Evolutionary conservation across 2,329 filamentous ascomycete species (phyloP).

Genomic region (Aureobasidium sp.): DNA sequence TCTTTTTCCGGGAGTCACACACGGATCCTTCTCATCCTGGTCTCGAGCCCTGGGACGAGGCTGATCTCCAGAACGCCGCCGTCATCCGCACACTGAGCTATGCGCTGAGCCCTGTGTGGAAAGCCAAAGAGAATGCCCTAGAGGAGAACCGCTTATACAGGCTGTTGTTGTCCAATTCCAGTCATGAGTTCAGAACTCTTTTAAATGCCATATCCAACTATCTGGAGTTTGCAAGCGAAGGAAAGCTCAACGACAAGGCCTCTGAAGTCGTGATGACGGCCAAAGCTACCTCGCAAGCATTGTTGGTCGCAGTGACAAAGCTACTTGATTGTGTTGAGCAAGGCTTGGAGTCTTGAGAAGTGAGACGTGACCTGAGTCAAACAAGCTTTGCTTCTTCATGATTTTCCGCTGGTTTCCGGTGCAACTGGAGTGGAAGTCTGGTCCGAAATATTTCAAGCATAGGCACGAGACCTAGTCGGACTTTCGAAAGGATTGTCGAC

Average conservation of each 20-base stretch:
- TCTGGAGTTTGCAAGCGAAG: background rate
- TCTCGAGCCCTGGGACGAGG: background rate
- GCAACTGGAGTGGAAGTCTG: too few species aligned
- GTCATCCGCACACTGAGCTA: background rate
- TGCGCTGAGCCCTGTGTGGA: background rate
- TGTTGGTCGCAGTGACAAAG: background rate
- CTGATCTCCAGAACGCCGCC: background rate
- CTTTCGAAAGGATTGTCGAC: too few species aligned
- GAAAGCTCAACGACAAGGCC: background rate
- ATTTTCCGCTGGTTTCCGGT: too few species aligned
- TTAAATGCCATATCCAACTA: constrained; percentile 3
- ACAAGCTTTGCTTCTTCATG: too few species aligned
- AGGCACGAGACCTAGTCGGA: too few species aligned
- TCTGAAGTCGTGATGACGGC: background rate
- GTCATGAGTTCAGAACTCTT: background rate
- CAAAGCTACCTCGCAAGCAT: background rate
- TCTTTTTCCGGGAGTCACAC: background rate
- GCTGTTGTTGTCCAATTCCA: background rate
- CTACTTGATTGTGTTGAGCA: background rate
- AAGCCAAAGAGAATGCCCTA: background rate
- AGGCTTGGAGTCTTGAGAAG: too few species aligned
- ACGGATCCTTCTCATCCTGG: background rate
- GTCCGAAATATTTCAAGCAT: too few species aligned
- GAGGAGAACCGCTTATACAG: background rate
- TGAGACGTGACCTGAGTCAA: too few species aligned